These are phyloP conservation scores for Piloderma croceum DNA, from an alignment of 768 basidiomycete species.

Conservation along the genomic window DNA sequence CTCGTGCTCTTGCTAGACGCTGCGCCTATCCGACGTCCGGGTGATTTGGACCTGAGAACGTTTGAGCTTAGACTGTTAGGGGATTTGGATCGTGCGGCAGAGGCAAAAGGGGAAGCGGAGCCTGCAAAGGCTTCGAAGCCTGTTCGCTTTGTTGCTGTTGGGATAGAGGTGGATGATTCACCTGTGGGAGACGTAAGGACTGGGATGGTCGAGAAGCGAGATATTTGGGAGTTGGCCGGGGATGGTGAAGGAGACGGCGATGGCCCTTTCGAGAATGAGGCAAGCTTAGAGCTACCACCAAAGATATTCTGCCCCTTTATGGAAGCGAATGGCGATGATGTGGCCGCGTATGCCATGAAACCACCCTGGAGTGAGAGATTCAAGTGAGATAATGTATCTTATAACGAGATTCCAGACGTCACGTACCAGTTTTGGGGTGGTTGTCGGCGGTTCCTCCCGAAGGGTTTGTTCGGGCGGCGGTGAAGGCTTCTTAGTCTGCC, in stretches of 20 bases:
- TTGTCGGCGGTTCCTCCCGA: conserved; percentile 21
- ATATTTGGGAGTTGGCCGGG: conserved; percentile 12
- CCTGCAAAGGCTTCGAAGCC: conserved; percentile 57
- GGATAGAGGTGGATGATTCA: conserved; percentile 9
- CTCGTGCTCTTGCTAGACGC: conserved; percentile 39
- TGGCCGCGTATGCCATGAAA: conserved; percentile 76
- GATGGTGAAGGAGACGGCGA: conserved; percentile 22
- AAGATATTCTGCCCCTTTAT: conserved; percentile 65
- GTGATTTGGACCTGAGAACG: conserved; percentile 49
- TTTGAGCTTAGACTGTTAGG: conserved; percentile 37
- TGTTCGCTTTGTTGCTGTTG: conserved; percentile 42
- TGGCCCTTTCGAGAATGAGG: conserved; percentile 21
- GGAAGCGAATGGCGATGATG: conserved; percentile 66
- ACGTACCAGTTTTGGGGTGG: conserved; percentile 45
- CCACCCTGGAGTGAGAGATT: conserved; percentile 42
- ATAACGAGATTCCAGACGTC: neutral
- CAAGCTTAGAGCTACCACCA: conserved; percentile 14
- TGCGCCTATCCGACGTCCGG: conserved; percentile 40
- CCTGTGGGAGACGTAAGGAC: neutral
- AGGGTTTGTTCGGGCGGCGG: conserved; percentile 57
- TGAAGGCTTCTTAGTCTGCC: conserved; percentile 53
- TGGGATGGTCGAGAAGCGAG: conserved; percentile 14
- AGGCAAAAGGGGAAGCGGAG: conserved; percentile 45
- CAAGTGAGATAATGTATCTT: conserved; percentile 4
- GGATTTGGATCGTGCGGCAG: conserved; percentile 46